Conservation (phyloP, 2,329 filamentous ascomycete species). For the Fusarium euwallaceae region DNA sequence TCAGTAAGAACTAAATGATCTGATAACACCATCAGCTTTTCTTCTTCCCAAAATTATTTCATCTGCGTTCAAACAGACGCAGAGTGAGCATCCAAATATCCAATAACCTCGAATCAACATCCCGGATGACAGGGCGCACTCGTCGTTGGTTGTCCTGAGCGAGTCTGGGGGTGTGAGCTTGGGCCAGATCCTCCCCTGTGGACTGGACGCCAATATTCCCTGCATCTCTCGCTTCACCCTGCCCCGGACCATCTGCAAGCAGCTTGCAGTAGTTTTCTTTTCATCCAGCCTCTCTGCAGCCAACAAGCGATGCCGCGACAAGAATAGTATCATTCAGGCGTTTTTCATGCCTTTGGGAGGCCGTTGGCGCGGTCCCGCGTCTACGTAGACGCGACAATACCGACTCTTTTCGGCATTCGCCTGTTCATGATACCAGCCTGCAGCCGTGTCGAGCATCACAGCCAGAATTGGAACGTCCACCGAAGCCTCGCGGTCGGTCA, state of each 20-base stretch:
- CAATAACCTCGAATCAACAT: slow-evolving; percentile 32
- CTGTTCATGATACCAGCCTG: neutral
- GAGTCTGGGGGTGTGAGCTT: slow-evolving; percentile 27
- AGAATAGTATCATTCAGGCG: slow-evolving; percentile 38
- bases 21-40: slow-evolving; percentile 14
- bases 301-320: slow-evolving; percentile 29
- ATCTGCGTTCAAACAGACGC: slow-evolving; percentile 7
- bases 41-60: neutral
- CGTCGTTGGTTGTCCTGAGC: slow-evolving; percentile 23
- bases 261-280: slow-evolving; percentile 27
- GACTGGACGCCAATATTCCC: slow-evolving; percentile 9
- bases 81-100: slow-evolving; percentile 5
- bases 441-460: neutral
- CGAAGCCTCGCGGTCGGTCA: neutral
- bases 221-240: slow-evolving; percentile 19
- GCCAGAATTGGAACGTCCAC: neutral
- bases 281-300: slow-evolving; percentile 22
- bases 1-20: slow-evolving; percentile 25
- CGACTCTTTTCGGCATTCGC: slow-evolving; percentile 2
- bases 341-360: slow-evolving; percentile 8
- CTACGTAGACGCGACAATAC: slow-evolving; percentile 34
- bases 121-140: slow-evolving; percentile 13
- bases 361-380: slow-evolving; percentile 31
- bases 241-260: slow-evolving; percentile 36
- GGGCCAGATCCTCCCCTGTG: slow-evolving; percentile 29